Evolutionary conservation across 164 flowering plant species (phyloP).

Genomic region (Taxillus chinensis): DNA sequence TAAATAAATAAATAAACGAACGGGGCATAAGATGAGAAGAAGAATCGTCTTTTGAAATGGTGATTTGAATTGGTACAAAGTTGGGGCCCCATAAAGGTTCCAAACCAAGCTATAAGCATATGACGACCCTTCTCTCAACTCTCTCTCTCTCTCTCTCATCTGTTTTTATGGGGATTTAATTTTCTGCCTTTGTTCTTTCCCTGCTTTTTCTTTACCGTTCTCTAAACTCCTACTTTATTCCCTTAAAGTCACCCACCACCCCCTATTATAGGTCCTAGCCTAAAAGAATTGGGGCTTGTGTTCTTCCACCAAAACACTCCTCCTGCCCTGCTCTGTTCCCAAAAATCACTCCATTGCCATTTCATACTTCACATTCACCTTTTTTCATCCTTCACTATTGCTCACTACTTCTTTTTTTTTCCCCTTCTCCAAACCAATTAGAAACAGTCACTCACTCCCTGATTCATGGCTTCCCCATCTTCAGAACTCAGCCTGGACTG

Average conservation of each 20-base stretch:
- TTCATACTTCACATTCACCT: slow-evolving; percentile 5
- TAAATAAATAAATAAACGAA: slow-evolving; percentile 12
- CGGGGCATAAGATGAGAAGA: slow-evolving; percentile 16
- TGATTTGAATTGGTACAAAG: slow-evolving; percentile 36
- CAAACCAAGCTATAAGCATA: slow-evolving; percentile 36
- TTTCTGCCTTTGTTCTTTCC: slow-evolving; percentile 50
- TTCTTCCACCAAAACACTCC: slow-evolving; percentile 2
- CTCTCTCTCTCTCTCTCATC: not conserved
- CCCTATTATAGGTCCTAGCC: slow-evolving; percentile 16
- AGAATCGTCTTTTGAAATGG: slow-evolving; percentile 44
- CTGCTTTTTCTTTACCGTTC: slow-evolving; percentile 8
- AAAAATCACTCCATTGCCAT: slow-evolving; percentile 7
- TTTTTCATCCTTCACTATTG: not conserved
- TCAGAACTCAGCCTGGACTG: slow-evolving; percentile 64
- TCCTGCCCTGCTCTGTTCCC: slow-evolving; percentile 22
- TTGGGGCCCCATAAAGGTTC: slow-evolving; percentile 9
- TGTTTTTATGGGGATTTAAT: not conserved
- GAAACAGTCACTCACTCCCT: not conserved
- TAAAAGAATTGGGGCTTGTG: slow-evolving; percentile 14
- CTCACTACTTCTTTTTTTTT: not conserved
- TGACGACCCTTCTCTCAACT: slow-evolving; percentile 29
- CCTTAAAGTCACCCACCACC: slow-evolving; percentile 41
- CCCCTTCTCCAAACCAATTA: not conserved
- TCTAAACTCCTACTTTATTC: slow-evolving; percentile 51
- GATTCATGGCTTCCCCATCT: slow-evolving; percentile 45